Evolutionary conservation across 192 early-diverging fungal genomes (phyloP).

Genomic region (Phlyctochytrium planicorne): DNA sequence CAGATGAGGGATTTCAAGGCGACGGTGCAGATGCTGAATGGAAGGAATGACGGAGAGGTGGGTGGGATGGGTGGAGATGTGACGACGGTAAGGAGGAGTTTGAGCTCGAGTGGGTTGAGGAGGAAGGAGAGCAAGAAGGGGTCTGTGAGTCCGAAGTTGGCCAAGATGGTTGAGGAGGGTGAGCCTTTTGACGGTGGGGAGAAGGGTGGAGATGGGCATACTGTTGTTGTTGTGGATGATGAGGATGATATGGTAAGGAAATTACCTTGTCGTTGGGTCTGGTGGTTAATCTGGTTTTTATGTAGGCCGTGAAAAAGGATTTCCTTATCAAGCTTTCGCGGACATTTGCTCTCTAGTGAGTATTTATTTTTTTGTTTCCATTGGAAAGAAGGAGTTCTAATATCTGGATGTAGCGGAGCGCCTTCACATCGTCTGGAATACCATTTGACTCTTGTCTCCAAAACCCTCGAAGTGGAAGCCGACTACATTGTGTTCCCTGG

Average conservation of each 20-base stretch:
- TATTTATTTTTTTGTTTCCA: background rate
- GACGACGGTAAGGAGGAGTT: background rate
- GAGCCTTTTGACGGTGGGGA: background rate
- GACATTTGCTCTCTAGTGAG: constrained; percentile 33
- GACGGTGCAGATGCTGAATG: background rate
- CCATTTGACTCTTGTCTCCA: constrained; percentile 36
- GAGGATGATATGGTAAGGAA: background rate
- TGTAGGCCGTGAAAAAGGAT: constrained; percentile 29
- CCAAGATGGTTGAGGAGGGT: too few relatives aligned
- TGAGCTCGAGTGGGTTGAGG: background rate
- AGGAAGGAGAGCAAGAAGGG: background rate
- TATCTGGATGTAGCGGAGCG: constrained; percentile 21
- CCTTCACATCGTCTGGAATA: constrained; percentile 50
- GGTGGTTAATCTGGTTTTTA: background rate
- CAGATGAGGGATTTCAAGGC: background rate
- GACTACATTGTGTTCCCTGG: constrained; percentile 39
- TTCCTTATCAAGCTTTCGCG: constrained; percentile 48
- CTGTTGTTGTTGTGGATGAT: background rate
- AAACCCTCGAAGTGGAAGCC: constrained; percentile 41
- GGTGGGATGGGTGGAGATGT: background rate
- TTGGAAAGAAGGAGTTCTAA: background rate
- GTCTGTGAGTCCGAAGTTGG: background rate
- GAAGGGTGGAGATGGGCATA: constrained; percentile 1
- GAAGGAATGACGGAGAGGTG: background rate
- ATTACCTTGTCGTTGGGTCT: background rate